Evolutionary conservation across 202 grass and related monocot genomes (phyloP), one percentile per base, ranked within the genome.

Genomic region (Digitaria exilis): DNA sequence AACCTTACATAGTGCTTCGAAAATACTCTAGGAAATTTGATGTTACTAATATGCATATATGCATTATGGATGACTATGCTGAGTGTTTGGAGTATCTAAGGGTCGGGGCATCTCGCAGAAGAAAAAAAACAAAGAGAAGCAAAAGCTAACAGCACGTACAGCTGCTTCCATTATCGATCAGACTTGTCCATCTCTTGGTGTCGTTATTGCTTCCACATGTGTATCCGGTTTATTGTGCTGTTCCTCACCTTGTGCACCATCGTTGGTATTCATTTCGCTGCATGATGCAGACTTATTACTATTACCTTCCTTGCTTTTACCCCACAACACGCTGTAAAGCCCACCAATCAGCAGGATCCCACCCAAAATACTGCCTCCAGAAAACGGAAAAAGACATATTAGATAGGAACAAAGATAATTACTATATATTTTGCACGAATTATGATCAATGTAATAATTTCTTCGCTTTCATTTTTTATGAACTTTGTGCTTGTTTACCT

Each of bases 221-320:
- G 2, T 1, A 6, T 12, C 9, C 22, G 49, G n/a, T 37, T 74
- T 54, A 13, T 22, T 55, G 11, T 55, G 29, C 1, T 21, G 32
- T n/a, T 57, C 5, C 31, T 58, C 51, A 58, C 26, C 32, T 75
- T 39, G 51, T 15, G 6, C 32, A 17, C 32, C 64, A 50, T 8
- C 0, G 1, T 12, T 24, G 18, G 3, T 24, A 25, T 65, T 65
- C 43, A 10, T 0, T 6, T 51, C 43, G 13, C 21, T 17, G 18
- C 2, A 2, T 6, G 58, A 19, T 28, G 21, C 11, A 8, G 0
- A 15, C 7, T 24, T 24, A n/a, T n/a, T n/a, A n/a, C n/a, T n/a
- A n/a, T n/a, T n/a, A 78, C 43, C 24, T 3, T 78, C 76, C 43
- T 50, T 78, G 76, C 21, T 65, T 78, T 78, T 78, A 51, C 29